Evolutionary conservation across 2,329 filamentous ascomycete genomes (phyloP).

Genomic region (Alternaria sp.): DNA sequence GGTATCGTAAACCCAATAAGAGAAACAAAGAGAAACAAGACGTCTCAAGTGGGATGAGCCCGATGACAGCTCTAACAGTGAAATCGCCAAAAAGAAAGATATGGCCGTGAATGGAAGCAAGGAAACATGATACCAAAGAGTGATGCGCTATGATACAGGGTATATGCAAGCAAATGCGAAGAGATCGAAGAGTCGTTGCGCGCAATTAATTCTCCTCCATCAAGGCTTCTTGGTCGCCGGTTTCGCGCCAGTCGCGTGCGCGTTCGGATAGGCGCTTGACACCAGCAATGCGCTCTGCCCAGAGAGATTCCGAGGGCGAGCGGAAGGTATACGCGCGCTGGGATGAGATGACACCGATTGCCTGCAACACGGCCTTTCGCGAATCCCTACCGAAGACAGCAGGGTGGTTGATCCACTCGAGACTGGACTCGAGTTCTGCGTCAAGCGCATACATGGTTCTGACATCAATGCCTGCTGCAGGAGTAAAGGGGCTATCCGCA

Average conservation of each 20-base stretch:
- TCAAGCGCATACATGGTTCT: conserved; percentile 85
- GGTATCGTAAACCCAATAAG: conserved; percentile 27
- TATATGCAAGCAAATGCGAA: conserved; percentile 22
- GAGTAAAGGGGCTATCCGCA: conserved; percentile 59
- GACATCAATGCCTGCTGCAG: conserved; percentile 77
- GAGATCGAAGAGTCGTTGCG: conserved; percentile 10
- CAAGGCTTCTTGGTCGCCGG: conserved; percentile 72
- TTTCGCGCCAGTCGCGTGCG: conserved; percentile 91
- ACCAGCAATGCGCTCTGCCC: conserved; percentile 82
- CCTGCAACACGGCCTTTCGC: conserved; percentile 92
- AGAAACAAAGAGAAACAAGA: conserved; percentile 10
- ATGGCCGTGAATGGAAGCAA: conserved; percentile 17
- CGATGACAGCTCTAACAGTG: conserved; percentile 6
- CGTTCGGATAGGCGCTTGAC: conserved; percentile 81
- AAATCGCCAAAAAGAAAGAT: conserved; percentile 21
- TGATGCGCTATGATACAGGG: conserved; percentile 28
- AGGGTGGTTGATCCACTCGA: conserved; percentile 98
- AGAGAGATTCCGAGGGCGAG: conserved; percentile 85
- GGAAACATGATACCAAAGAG: conserved; percentile 16
- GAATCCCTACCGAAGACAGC: conserved; percentile 93
- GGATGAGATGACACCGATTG: conserved; percentile 94
- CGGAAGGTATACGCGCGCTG: conserved; percentile 94
- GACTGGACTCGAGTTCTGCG: conserved; percentile 82
- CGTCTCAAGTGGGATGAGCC: conserved; percentile 13
- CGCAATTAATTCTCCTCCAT: conserved; percentile 56